These are phyloP conservation scores for Schizochytrium sp. DNA, from an alignment of 108 stramenopile species.

Conservation along the genomic window DNA sequence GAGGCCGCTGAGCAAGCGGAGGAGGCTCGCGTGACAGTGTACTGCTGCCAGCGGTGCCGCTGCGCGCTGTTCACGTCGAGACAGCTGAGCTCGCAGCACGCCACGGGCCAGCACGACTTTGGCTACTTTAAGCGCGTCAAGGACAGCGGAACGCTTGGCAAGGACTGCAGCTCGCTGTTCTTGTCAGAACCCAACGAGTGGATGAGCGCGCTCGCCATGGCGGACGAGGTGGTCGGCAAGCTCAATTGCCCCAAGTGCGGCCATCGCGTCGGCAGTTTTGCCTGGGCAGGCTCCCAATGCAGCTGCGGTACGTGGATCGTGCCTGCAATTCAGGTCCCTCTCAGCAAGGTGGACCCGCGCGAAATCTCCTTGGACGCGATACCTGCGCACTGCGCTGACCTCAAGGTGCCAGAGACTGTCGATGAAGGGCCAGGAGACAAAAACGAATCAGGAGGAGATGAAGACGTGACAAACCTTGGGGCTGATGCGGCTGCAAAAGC, in stretches of 20 bases:
- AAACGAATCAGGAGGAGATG: background rate
- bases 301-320: slow-evolving; percentile 12
- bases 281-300: slow-evolving; percentile 4
- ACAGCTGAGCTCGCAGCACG: background rate
- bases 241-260: background rate
- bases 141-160: background rate
- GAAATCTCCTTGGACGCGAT: background rate
- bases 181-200: slow-evolving; percentile 2
- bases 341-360: slow-evolving; percentile 4
- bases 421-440: background rate
- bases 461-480: background rate
- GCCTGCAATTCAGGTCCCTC: background rate
- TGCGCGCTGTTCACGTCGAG: background rate
- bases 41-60: background rate
- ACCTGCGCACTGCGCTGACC: background rate
- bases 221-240: background rate
- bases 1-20: background rate
- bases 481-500: background rate
- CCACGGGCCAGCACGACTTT: background rate
- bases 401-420: background rate
- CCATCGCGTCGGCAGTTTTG: background rate
- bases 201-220: background rate
- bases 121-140: background rate
- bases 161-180: background rate
- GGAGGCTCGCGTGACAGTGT: background rate